Conservation (phyloP, 176 grass and related monocot genomes). For the Triticum turgidum region DNA sequence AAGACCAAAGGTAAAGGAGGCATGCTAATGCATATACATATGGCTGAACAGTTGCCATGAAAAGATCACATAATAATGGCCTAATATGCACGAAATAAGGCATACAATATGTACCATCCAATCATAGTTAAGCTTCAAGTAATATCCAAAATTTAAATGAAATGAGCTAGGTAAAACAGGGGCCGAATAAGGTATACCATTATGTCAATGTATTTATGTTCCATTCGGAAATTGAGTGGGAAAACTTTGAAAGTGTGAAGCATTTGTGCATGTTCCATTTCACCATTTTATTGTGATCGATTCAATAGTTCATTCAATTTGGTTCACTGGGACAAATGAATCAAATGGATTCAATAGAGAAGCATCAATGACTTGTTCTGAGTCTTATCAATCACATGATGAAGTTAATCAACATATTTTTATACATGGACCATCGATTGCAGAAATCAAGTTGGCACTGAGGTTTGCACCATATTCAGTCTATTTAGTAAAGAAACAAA, state of each 20-base stretch:
- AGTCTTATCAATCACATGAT: neutral
- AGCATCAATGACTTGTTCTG: neutral
- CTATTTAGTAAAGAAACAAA: neutral
- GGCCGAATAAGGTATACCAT: neutral
- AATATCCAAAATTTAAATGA: neutral
- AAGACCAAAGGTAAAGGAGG: neutral
- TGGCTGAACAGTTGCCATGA: neutral
- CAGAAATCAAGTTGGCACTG: too few species aligned
- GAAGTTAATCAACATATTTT: too few species aligned
- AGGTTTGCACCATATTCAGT: neutral
- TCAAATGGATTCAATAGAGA: neutral
- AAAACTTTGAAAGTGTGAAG: neutral
- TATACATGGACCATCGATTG: too few species aligned
- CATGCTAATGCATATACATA: neutral
- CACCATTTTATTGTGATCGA: neutral
- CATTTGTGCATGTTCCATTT: neutral
- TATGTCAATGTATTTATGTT: neutral
- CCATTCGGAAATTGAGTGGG: neutral
- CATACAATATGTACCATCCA: neutral
- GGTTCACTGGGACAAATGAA: neutral
- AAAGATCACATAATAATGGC: neutral
- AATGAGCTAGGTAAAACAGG: neutral
- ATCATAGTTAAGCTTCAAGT: neutral
- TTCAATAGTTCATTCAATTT: slow-evolving; percentile 1
- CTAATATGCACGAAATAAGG: neutral